Percentiles rank a stretch among this genome's conserved stretches.
Conservation (phyloP, 2,329 filamentous ascomycete species). For the Arthrobotrys iridis region DNA sequence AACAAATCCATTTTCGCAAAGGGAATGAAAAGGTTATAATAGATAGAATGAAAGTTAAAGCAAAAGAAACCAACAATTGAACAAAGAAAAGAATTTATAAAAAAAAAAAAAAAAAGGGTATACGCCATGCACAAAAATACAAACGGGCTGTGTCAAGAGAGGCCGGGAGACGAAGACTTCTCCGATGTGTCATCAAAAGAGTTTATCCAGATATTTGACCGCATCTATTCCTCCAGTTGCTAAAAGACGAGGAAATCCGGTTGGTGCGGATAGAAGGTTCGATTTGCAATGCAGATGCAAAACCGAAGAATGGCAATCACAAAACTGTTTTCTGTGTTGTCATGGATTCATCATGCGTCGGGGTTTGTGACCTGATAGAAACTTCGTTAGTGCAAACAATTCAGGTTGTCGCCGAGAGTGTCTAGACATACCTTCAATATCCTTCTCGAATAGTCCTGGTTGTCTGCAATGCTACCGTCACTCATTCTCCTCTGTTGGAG, state of each 20-base stretch:
- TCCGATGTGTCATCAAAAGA: constrained; percentile 47
- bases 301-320: constrained; percentile 32
- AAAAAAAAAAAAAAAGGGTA: constrained; percentile 42
- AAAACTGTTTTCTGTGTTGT: constrained; percentile 28
- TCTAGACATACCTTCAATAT: constrained; percentile 82
- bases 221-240: constrained; percentile 26
- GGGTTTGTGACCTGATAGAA: constrained; percentile 47
- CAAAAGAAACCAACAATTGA: constrained; percentile 6
- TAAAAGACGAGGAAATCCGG: constrained; percentile 5
- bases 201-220: constrained; percentile 43
- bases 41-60: constrained; percentile 17
- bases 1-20: constrained; percentile 52
- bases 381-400: neutral
- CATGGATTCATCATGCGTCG: constrained; percentile 44
- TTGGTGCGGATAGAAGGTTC: constrained; percentile 22
- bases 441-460: constrained; percentile 94
- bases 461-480: constrained; percentile 95
- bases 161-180: constrained; percentile 24
- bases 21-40: constrained; percentile 14
- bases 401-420: neutral
- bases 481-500: constrained; percentile 86
- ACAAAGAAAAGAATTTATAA: constrained; percentile 11
- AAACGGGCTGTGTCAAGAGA: constrained; percentile 37
- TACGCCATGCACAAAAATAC: constrained; percentile 52
- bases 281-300: neutral